These are phyloP conservation scores for Delonix regia DNA, from an alignment of 306 rosid species.

Conservation along the genomic window DNA sequence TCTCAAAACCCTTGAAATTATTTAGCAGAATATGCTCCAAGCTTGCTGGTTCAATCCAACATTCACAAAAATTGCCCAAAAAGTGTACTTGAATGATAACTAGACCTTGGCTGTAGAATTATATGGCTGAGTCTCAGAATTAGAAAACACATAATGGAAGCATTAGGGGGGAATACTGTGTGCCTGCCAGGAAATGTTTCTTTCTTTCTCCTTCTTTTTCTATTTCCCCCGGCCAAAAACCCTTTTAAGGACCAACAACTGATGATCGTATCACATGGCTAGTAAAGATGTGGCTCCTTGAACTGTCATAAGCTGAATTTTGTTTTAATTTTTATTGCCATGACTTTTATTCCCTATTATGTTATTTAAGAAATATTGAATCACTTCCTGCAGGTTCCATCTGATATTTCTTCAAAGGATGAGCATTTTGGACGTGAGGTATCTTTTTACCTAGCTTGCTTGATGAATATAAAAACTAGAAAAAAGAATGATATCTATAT, in stretches of 20 bases:
- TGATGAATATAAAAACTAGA: not conserved
- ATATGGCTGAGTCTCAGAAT: not conserved
- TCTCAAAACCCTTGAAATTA: not conserved
- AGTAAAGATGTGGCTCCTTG: conserved; percentile 14
- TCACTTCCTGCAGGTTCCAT: conserved; percentile 63
- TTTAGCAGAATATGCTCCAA: not conserved
- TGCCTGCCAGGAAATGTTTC: too few relatives aligned
- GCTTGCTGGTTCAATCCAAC: not conserved
- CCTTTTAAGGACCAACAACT: too few relatives aligned
- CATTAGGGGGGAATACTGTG: too few relatives aligned
- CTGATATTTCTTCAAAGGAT: conserved; percentile 51
- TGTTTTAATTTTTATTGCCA: conserved; percentile 24
- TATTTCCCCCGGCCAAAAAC: too few relatives aligned
- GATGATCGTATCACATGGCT: too few relatives aligned
- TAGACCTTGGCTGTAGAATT: conserved; percentile 1
- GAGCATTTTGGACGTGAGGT: conserved; percentile 52
- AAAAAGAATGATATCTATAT: not conserved
- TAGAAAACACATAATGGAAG: too few relatives aligned
- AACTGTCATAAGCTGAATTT: conserved; percentile 1
- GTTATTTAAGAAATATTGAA: conserved; percentile 10
- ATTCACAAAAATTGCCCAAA: not conserved
- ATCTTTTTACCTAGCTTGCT: conserved; percentile 12
- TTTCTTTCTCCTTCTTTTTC: not conserved
- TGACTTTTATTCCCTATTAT: not conserved
- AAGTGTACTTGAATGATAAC: not conserved